A percentile compares a stretch with the other conserved stretches of the same genome.
These are phyloP conservation scores for Calocybe gangraenosa DNA, from an alignment of 768 basidiomycete species.

Conservation along the genomic window DNA sequence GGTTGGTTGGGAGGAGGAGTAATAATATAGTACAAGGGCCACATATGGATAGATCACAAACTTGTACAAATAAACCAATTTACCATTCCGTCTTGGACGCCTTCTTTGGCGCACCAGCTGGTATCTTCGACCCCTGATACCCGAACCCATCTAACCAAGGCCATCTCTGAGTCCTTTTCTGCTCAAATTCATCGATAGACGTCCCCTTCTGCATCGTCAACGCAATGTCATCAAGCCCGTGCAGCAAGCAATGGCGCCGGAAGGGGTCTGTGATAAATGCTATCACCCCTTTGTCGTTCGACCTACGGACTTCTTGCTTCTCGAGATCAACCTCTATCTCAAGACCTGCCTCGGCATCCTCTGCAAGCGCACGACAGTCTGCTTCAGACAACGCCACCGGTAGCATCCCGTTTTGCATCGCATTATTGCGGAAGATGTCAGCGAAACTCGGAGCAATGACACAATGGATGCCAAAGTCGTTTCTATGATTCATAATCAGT, in stretches of 20 bases:
- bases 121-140: constrained; percentile 77
- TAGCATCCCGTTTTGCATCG: constrained; percentile 93
- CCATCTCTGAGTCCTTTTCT: constrained; percentile 72
- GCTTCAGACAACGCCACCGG: constrained; percentile 68
- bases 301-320: constrained; percentile 71
- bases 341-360: constrained; percentile 71
- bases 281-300: constrained; percentile 68
- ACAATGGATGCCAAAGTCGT: constrained; percentile 88
- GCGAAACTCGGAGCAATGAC: constrained; percentile 87
- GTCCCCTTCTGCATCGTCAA: constrained; percentile 81
- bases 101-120: constrained; percentile 37
- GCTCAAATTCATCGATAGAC: constrained; percentile 78
- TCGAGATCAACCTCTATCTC: constrained; percentile 85
- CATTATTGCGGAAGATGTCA: constrained; percentile 86
- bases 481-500: constrained; percentile 33
- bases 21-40: background rate
- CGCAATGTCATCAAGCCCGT: constrained; percentile 95
- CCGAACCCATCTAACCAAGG: constrained; percentile 98
- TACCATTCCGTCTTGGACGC: constrained; percentile 67
- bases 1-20: background rate
- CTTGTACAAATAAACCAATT: constrained; percentile 13
- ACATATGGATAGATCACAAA: background rate
- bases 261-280: constrained; percentile 84
- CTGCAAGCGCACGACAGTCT: constrained; percentile 66
- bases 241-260: constrained; percentile 89